A percentile compares a stretch with the other conserved stretches of the same genome.
phyloP scores from a whole-genome alignment of 1,284 basidiomycete genomes.

The Cryptococcus sp. region DNA sequence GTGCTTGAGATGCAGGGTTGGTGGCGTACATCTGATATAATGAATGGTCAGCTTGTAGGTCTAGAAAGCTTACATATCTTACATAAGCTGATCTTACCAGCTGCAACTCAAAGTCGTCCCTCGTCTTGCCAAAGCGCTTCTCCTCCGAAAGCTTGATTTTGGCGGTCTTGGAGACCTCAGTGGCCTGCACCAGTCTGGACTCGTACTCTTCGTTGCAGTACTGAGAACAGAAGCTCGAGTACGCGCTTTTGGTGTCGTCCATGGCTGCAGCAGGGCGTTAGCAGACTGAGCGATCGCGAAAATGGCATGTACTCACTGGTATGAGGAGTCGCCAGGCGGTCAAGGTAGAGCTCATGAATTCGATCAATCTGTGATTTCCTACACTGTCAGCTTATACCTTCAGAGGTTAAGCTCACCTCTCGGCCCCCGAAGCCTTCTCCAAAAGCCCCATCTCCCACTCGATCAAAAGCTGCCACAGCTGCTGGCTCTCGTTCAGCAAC shows the following conservation, averaged over 20 bases:
- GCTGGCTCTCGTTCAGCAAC: conserved; percentile 58
- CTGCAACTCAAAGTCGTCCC: conserved; percentile 43
- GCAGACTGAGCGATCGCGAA: too few species aligned
- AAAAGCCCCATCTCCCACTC: conserved; percentile 72
- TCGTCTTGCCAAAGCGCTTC: conserved; percentile 36
- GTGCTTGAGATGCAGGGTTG: conserved; percentile 21
- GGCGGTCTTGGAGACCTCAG: conserved; percentile 62
- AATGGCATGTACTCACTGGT: conserved; percentile 22
- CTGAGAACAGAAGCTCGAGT: conserved; percentile 80
- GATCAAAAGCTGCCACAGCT: conserved; percentile 66
- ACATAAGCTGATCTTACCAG: conserved; percentile 28
- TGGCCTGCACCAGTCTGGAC: conserved; percentile 66
- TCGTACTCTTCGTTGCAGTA: conserved; percentile 73
- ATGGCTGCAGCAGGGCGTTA: conserved; percentile 44
- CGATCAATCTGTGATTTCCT: conserved; percentile 34
- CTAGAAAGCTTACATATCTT: too few species aligned
- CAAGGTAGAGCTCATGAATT: conserved; percentile 43
- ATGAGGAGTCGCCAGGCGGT: conserved; percentile 48
- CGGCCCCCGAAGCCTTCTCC: conserved; percentile 49
- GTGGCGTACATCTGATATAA: conserved; percentile 3
- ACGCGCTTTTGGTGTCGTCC: conserved; percentile 73
- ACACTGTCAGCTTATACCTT: not conserved
- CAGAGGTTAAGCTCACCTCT: conserved; percentile 52
- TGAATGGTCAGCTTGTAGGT: not conserved
- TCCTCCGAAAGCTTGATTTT: conserved; percentile 35